Evolutionary conservation across 2,329 filamentous ascomycete genomes (phyloP), one percentile per base, ranked within the genome.

Genomic region (Dryadomyces sulphureus): DNA sequence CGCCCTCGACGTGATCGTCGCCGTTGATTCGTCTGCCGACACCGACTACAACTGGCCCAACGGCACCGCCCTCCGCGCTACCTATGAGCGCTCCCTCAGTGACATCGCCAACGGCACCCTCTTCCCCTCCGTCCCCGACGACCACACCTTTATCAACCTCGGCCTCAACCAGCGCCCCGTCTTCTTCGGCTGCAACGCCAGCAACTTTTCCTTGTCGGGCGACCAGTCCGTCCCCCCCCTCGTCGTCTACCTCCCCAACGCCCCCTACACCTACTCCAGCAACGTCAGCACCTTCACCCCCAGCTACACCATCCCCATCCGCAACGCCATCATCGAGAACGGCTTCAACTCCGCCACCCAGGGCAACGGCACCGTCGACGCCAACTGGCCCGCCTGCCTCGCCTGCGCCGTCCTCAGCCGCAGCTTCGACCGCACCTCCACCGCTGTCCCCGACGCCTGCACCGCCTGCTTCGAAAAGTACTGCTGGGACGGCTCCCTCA

Each of bases 401-500:
- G 87, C 81, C 20, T 98, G 92, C 62, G 92, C 90, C 5, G 79
- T 94, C 35, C 70, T 96, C 16, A 76, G 74, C 45, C 76, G 90
- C 50, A 87, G 81, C 54, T 75, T 92, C 53, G 69, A 77, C 50
- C 74, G 86, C 43, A 90, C 85, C 0, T 69, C 71, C 17, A 82
- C 81, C 0, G 51, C 65, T 0, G 70, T 89, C 1, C 90, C 90
- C 0, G 68, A 73, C 0, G 77, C 75, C 9, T 98, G 92, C 66
- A 68, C 65, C 38, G 57, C 70, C 43, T 98, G 92, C 66, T 96
- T 95, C 62, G 54, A 68, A 12, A 63, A 68, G 19, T 95, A 95
- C 66, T 98, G 92, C 73, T 98, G 92, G 92, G 76, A 95, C 60
- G 92, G 92, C n/a, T 84, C 75, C 1, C 38, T 57, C 17, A 58